Evolutionary conservation across 1,139 yeast genomes (phyloP).

Genomic region (Geotrichum klebahnii): DNA sequence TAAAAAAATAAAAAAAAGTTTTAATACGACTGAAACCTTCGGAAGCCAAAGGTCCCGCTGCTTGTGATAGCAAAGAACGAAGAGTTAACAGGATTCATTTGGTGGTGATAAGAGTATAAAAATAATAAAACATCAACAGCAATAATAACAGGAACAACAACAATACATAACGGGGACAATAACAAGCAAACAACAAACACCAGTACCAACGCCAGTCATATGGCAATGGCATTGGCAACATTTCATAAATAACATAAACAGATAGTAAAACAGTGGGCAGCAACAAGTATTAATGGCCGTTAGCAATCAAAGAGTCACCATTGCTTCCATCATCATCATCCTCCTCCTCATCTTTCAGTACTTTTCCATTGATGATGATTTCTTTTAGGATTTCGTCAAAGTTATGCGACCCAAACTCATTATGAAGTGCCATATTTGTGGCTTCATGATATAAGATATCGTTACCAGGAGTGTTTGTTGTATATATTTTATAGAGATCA

Average conservation of each 20-base stretch:
- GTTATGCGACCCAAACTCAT: conserved; percentile 19
- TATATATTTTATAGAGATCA: conserved; percentile 15
- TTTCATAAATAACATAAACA: too few relatives aligned
- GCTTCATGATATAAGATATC: conserved; percentile 15
- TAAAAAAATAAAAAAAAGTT: background rate
- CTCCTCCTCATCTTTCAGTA: background rate
- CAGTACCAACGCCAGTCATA: too few relatives aligned
- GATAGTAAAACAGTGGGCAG: too few relatives aligned
- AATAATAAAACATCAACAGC: background rate
- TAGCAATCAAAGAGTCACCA: too few relatives aligned
- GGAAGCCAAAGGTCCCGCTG: background rate
- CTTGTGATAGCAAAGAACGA: too few relatives aligned
- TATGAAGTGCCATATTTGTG: conserved; percentile 13
- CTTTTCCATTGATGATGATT: conserved; percentile 3
- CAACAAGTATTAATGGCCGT: too few relatives aligned
- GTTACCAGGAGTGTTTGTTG: conserved; percentile 7
- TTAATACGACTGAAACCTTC: background rate
- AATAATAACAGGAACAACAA: too few relatives aligned
- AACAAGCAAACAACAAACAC: too few relatives aligned
- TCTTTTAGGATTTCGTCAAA: conserved; percentile 12
- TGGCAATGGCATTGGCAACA: too few relatives aligned
- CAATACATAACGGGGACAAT: too few relatives aligned
- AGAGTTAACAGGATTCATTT: background rate
- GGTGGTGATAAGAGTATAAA: background rate
- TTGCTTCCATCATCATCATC: too few relatives aligned